Percentiles rank a stretch among this genome's conserved stretches.
Conservation (phyloP, 805 yeast species). For the Ogataea trehaloabstinens region DNA sequence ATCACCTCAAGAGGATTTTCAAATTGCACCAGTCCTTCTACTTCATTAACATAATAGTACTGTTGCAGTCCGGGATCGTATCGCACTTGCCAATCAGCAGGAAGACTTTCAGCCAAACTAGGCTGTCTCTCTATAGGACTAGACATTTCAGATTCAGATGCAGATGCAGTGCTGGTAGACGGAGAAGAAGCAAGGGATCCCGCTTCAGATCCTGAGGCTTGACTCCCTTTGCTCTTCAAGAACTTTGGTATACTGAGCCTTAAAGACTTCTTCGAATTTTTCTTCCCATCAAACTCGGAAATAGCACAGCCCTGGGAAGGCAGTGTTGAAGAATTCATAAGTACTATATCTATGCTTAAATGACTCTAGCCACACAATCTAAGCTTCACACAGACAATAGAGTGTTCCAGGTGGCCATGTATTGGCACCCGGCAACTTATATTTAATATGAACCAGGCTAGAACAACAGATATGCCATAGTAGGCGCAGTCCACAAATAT, state of each 20-base stretch:
- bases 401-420: too few species aligned
- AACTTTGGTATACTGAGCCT: slow-evolving; percentile 7
- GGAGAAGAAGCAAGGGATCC: slow-evolving; percentile 1
- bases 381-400: too few species aligned
- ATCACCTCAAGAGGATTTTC: slow-evolving; percentile 47
- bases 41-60: slow-evolving; percentile 39
- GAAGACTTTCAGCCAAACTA: slow-evolving; percentile 9
- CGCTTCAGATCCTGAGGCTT: neutral
- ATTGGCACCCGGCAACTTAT: too few species aligned
- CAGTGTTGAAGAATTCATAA: too few species aligned
- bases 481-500: too few species aligned
- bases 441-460: too few species aligned
- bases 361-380: too few species aligned
- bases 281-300: too few species aligned
- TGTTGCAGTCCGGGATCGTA: slow-evolving; percentile 39
- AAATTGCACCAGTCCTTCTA: slow-evolving; percentile 36
- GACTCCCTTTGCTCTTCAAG: slow-evolving; percentile 2
- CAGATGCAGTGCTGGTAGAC: neutral
- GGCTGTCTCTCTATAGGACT: neutral
- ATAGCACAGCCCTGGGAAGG: too few species aligned
- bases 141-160: neutral
- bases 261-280: slow-evolving; percentile 3
- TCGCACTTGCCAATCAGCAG: slow-evolving; percentile 35
- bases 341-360: too few species aligned
- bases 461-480: too few species aligned